Conservation (phyloP, 768 basidiomycete species). For the Russula sp. region DNA sequence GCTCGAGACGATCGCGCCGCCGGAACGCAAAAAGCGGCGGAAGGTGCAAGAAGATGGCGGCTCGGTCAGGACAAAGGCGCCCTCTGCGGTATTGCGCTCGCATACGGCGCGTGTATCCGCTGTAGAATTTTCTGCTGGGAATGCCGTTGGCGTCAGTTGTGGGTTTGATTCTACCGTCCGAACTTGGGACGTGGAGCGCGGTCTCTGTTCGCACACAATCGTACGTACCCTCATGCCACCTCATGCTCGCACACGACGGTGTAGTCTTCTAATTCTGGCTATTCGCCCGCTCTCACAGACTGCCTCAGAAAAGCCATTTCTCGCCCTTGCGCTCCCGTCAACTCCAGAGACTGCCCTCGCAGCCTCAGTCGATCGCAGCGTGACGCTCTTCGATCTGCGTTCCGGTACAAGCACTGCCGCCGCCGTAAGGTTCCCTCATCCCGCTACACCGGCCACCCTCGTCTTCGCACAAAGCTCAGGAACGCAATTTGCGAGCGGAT, state of each 20-base stretch:
- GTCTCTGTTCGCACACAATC: conserved; percentile 66
- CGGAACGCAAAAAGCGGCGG: conserved; percentile 57
- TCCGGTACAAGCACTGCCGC: conserved; percentile 38
- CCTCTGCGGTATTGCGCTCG: conserved; percentile 69
- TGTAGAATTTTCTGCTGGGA: conserved; percentile 50
- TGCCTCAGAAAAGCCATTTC: conserved; percentile 71
- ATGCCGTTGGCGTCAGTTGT: conserved; percentile 67
- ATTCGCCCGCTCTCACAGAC: conserved; percentile 41
- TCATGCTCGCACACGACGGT: too few relatives aligned
- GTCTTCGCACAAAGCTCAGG: conserved; percentile 32
- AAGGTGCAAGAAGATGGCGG: conserved; percentile 42
- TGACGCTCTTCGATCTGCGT: conserved; percentile 69
- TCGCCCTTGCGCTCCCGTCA: conserved; percentile 52
- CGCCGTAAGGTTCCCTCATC: conserved; percentile 51
- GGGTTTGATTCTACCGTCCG: conserved; percentile 90
- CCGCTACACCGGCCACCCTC: conserved; percentile 68
- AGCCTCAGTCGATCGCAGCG: conserved; percentile 71
- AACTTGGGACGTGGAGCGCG: conserved; percentile 81
- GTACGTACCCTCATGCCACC: conserved; percentile 42
- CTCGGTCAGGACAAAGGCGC: conserved; percentile 52
- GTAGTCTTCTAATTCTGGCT: neutral
- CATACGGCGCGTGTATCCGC: conserved; percentile 82
- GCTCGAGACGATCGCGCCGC: conserved; percentile 35
- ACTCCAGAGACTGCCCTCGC: conserved; percentile 50
- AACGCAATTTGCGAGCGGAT: conserved; percentile 65